phyloP scores from a whole-genome alignment of 257 asterid genomes.

The Solanum tacnaense region DNA sequence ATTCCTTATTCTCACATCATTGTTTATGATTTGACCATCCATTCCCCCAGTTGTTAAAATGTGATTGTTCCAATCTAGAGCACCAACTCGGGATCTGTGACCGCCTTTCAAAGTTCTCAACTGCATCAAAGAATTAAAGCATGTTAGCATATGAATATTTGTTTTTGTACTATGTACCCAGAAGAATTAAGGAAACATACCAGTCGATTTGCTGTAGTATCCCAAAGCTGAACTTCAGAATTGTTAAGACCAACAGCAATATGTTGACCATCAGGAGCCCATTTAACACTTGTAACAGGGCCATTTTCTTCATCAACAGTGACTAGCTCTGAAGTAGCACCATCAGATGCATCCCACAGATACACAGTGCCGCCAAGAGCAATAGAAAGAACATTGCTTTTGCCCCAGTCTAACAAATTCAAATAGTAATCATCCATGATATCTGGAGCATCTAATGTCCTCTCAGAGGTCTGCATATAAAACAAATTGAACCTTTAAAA shows the following conservation, averaged over 20 bases:
- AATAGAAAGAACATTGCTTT: conserved; percentile 81
- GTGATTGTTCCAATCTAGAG: conserved; percentile 90
- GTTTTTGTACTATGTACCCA: background rate
- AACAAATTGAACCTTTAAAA: background rate
- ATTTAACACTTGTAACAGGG: conserved; percentile 78
- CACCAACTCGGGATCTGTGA: conserved; percentile 63
- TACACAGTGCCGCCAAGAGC: conserved; percentile 80
- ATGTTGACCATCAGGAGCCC: conserved; percentile 94
- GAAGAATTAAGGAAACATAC: conserved; percentile 21
- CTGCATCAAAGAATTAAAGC: conserved; percentile 25
- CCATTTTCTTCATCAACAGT: conserved; percentile 75
- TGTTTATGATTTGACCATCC: conserved; percentile 79
- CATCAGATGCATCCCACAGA: conserved; percentile 86
- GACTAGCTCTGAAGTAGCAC: conserved; percentile 69
- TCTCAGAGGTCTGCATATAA: conserved; percentile 73
- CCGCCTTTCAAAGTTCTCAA: conserved; percentile 78
- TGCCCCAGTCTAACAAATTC: conserved; percentile 91
- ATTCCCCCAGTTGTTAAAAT: conserved; percentile 88
- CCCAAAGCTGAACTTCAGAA: conserved; percentile 93
- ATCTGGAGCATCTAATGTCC: conserved; percentile 92
- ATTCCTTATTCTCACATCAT: conserved; percentile 63
- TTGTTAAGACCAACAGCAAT: conserved; percentile 74
- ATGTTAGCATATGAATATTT: background rate
- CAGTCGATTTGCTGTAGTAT: conserved; percentile 58
- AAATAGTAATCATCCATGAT: conserved; percentile 78